phyloP scores from a whole-genome alignment of 805 yeast genomes.

The Schwanniomyces pseudopolymorphus region DNA sequence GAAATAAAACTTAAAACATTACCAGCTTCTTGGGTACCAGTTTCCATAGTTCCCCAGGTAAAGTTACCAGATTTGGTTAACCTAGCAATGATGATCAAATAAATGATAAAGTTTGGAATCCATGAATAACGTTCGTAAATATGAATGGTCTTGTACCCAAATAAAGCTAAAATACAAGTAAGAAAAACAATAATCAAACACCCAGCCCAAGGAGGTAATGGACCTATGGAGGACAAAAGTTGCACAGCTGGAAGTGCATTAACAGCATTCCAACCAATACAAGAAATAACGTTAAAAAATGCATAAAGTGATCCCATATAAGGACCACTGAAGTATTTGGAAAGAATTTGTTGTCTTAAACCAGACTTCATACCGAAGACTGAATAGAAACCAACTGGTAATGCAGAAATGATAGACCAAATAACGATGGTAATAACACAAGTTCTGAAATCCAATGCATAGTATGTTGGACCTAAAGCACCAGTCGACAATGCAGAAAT shows the following conservation, averaged over 20 bases:
- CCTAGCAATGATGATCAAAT: conserved; percentile 28
- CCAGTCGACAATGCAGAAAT: conserved; percentile 38
- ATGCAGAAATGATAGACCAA: conserved; percentile 33
- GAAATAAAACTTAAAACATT: conserved; percentile 28
- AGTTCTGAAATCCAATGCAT: conserved; percentile 32
- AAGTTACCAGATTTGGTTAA: conserved; percentile 23
- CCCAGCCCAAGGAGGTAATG: conserved; percentile 35
- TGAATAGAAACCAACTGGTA: conserved; percentile 40
- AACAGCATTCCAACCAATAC: conserved; percentile 36
- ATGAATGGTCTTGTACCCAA: conserved; percentile 33
- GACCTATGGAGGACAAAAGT: conserved; percentile 25
- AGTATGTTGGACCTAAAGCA: conserved; percentile 34
- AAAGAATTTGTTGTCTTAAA: conserved; percentile 35
- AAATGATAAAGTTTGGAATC: conserved; percentile 30
- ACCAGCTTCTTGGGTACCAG: conserved; percentile 25
- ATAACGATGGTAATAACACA: conserved; percentile 28
- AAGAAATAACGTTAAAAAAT: conserved; percentile 70
- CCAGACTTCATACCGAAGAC: conserved; percentile 39
- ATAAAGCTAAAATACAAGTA: conserved; percentile 27
- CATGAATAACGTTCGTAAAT: conserved; percentile 30
- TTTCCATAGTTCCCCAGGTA: conserved; percentile 25
- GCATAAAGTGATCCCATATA: conserved; percentile 54
- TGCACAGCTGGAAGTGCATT: conserved; percentile 31
- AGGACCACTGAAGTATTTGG: conserved; percentile 31
- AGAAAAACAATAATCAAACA: conserved; percentile 31